Evolutionary conservation across 2,329 filamentous ascomycete genomes (phyloP).

Genomic region (Fusarium fracticaudum): DNA sequence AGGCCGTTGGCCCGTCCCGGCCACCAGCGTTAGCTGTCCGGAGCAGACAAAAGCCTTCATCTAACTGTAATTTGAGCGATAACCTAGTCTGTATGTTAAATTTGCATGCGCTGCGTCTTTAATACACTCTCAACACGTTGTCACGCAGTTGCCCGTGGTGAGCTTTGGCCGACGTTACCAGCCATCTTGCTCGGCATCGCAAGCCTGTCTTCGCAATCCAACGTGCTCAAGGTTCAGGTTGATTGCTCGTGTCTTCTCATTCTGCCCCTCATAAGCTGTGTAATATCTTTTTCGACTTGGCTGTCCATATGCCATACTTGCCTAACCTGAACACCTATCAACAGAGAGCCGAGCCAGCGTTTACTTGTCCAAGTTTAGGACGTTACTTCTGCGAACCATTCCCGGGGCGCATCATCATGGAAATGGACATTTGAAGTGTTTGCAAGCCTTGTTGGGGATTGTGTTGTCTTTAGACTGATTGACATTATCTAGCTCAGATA

Average conservation of each 20-base stretch:
- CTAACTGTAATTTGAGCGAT: fast-evolving
- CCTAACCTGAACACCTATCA: background rate
- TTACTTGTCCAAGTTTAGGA: background rate
- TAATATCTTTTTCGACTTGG: fast-evolving
- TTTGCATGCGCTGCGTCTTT: fast-evolving
- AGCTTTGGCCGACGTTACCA: fast-evolving
- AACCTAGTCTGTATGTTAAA: fast-evolving
- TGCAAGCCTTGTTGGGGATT: fast-evolving
- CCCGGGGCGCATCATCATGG: fast-evolving
- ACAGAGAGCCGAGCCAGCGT: background rate
- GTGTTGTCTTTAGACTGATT: background rate
- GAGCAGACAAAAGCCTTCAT: background rate
- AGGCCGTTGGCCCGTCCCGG: fast-evolving
- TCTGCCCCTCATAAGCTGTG: fast-evolving
- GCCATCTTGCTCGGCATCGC: fast-evolving
- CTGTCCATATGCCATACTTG: background rate
- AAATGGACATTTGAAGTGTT: fast-evolving
- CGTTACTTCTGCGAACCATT: background rate
- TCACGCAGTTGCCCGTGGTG: fast-evolving
- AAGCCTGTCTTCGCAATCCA: fast-evolving
- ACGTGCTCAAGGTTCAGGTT: fast-evolving
- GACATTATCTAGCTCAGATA: background rate
- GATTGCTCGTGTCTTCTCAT: too few relatives aligned
- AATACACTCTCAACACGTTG: fast-evolving
- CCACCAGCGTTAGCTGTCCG: background rate